phyloP scores from a whole-genome alignment of 257 asterid species.

The Primulina tabacum region DNA sequence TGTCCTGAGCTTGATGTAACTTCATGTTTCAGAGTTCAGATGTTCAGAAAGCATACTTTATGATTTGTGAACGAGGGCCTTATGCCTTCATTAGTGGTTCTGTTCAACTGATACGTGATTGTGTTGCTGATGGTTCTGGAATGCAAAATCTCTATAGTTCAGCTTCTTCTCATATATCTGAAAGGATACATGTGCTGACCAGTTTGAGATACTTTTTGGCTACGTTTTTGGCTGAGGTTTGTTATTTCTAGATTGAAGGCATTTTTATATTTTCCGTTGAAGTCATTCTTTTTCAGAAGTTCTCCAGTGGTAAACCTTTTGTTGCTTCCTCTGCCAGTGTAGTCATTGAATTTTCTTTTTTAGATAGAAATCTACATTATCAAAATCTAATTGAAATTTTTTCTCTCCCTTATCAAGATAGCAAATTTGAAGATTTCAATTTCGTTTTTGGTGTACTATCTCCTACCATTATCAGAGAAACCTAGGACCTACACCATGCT shows the following conservation, averaged over 20 bases:
- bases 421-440: background rate
- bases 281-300: conserved; percentile 10
- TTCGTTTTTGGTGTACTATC: background rate
- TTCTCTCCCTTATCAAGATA: background rate
- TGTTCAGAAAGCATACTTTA: conserved; percentile 76
- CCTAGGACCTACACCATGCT: conserved; percentile 2
- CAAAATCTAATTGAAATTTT: background rate
- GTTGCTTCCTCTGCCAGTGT: background rate
- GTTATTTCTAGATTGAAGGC: conserved; percentile 19
- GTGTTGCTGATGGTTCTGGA: conserved; percentile 65
- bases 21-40: conserved; percentile 62
- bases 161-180: conserved; percentile 81
- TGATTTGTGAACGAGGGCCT: conserved; percentile 93
- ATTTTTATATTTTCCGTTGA: conserved; percentile 13
- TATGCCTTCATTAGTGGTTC: conserved; percentile 73
- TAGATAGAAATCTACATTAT: background rate
- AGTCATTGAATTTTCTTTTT: background rate
- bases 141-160: conserved; percentile 51
- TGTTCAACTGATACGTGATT: conserved; percentile 56
- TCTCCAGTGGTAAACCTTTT: conserved; percentile 2
- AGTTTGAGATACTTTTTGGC: conserved; percentile 77
- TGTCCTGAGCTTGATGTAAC: conserved; percentile 14
- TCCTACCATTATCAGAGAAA: conserved; percentile 7
- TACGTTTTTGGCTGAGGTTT: conserved; percentile 88
- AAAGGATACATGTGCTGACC: conserved; percentile 67